Base-by-base conservation (phyloP, 495 filamentous ascomycete species). In the Podospora australis region DNA sequence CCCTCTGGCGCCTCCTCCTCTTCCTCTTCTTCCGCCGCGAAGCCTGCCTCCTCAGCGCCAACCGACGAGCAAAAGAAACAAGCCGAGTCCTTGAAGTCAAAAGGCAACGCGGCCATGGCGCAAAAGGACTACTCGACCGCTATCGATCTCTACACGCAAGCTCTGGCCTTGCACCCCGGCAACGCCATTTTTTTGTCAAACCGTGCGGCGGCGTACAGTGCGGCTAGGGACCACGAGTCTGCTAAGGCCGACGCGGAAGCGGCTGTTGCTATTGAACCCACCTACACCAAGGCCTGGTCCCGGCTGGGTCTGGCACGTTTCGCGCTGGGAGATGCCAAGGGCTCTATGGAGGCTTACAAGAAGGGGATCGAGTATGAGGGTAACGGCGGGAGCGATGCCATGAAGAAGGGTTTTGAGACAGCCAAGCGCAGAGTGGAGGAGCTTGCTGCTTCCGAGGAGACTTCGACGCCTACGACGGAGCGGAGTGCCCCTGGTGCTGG, bases 141-240 rank as follows among this genome's bases (percentile, higher is more conserved):
- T 46, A 87, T 98, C 67, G 80, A 86, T 49, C 64, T 82, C 46
- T 98, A 98, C 75, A 87, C 84, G 19, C 70, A 88, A 60, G 92
- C 92, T 14, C 75, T 98, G 25, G 74, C 77, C 30, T 70, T 96
- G 28, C 66, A 86, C 56, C 89, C 94, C 6, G 70, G 78, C 38
- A 96, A 98, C 72, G 86, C 92, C 24, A 90, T 98, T 67, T 98
- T 91, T 74, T 86, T 98, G 22, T 95, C 88, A 53, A 98, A 98
- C 78, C 89, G 92, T 40, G 94, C 92, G 4, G 92, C 92, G 14
- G 92, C 92, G 0, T 86, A 90, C 71, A 84, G 79, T 28, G 90
- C 86, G 1, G 78, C 79, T 20, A 71, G 78, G n/a, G 79, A 95
- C 63, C 89, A 95, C 67, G 80, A 84, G 44, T 77, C 82, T 53